Conservation (phyloP, 2,329 filamentous ascomycete species). For the Hypomyces rosellus region DNA sequence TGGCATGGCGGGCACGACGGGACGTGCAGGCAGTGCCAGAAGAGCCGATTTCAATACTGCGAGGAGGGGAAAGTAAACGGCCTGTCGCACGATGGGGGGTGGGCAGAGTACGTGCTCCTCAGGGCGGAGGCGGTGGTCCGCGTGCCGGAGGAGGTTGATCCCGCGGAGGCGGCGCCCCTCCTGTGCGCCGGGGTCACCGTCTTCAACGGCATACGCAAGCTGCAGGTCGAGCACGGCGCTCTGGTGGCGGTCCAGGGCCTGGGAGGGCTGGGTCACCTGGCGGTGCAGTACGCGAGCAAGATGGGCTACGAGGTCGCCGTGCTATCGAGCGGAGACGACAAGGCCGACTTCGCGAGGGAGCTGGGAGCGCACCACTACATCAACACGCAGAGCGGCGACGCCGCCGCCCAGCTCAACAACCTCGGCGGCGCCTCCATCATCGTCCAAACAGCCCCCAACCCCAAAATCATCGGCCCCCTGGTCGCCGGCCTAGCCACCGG, state of each 20-base stretch:
- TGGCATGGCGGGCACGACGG: slow-evolving; percentile 50
- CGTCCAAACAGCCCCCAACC: slow-evolving; percentile 57
- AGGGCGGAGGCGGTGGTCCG: slow-evolving; percentile 54
- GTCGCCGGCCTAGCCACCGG: slow-evolving; percentile 45
- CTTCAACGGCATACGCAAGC: slow-evolving; percentile 53
- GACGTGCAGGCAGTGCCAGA: slow-evolving; percentile 56
- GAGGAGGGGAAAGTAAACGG: slow-evolving; percentile 58
- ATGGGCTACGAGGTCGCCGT: slow-evolving; percentile 72
- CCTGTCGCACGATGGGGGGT: slow-evolving; percentile 60
- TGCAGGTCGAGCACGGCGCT: slow-evolving; percentile 45
- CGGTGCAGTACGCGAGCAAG: slow-evolving; percentile 66
- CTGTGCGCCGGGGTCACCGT: slow-evolving; percentile 61
- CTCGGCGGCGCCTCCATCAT: slow-evolving; percentile 58
- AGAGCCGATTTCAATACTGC: slow-evolving; percentile 63
- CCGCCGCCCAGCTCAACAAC: slow-evolving; percentile 41
- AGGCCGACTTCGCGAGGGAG: slow-evolving; percentile 57
- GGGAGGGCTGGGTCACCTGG: slow-evolving; percentile 70
- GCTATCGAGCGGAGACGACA: slow-evolving; percentile 57
- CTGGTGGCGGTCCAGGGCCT: slow-evolving; percentile 59
- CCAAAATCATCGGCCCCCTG: slow-evolving; percentile 46
- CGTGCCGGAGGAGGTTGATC: slow-evolving; percentile 46
- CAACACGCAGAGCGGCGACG: slow-evolving; percentile 46
- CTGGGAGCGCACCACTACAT: slow-evolving; percentile 41
- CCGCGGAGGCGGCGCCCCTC: slow-evolving; percentile 50
- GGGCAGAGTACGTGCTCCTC: slow-evolving; percentile 56